Conservation (phyloP, 331 rosid species). For the Pyracantha coccinea region DNA sequence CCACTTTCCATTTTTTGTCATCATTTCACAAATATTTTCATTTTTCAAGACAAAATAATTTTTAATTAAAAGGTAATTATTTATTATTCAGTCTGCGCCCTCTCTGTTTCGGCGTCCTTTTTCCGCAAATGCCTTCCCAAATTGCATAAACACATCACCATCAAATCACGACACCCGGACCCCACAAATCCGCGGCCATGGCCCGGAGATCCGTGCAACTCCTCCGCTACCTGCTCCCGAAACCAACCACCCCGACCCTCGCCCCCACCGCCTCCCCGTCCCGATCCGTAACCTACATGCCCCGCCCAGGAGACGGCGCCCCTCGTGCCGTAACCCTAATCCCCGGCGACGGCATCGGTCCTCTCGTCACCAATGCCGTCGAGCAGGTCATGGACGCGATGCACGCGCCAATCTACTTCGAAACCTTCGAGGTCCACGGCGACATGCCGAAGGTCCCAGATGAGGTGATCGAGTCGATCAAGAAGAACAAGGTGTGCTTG, state of each 20-base stretch:
- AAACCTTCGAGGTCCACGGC: slow-evolving; percentile 59
- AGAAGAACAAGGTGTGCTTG: slow-evolving; percentile 78
- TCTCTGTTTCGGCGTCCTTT: neutral
- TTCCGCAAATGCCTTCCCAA: slow-evolving; percentile 11
- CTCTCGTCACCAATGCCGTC: slow-evolving; percentile 69
- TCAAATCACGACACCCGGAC: neutral
- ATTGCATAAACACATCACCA: neutral
- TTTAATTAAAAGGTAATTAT: neutral
- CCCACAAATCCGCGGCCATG: slow-evolving; percentile 26
- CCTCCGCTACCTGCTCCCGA: slow-evolving; percentile 29
- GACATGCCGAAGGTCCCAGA: slow-evolving; percentile 56
- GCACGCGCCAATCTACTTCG: slow-evolving; percentile 80
- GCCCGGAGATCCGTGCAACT: slow-evolving; percentile 35
- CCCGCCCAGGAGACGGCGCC: slow-evolving; percentile 81
- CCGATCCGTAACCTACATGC: slow-evolving; percentile 83
- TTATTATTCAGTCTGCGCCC: too few species aligned
- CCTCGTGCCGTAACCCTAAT: slow-evolving; percentile 73
- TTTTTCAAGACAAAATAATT: neutral
- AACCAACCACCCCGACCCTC: slow-evolving; percentile 11
- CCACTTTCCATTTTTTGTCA: too few species aligned
- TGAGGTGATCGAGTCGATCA: slow-evolving; percentile 68
- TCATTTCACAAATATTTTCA: too few species aligned
- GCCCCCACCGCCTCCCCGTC: neutral
- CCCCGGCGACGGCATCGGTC: slow-evolving; percentile 85
- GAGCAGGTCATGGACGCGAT: slow-evolving; percentile 84